Percentiles rank a stretch among this genome's conserved stretches.
phyloP scores from a whole-genome alignment of 768 basidiomycete species.

The Tephrocybe rancida region DNA sequence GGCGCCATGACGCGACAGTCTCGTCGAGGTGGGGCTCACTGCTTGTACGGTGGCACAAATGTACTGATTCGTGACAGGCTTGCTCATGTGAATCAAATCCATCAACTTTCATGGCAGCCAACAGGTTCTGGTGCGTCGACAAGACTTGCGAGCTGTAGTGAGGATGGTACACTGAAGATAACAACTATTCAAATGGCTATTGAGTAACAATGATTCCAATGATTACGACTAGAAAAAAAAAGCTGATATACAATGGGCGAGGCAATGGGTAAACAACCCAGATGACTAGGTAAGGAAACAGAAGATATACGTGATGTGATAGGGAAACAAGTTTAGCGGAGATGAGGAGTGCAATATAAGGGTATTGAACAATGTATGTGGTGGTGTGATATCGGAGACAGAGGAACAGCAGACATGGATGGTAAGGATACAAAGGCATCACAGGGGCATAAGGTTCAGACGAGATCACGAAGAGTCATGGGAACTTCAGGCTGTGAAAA shows the following conservation, averaged over 20 bases:
- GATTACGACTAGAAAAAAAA: conserved; percentile 37
- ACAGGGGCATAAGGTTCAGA: conserved; percentile 56
- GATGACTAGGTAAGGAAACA: conserved; percentile 20
- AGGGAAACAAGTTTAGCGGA: conserved; percentile 61
- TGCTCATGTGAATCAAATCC: conserved; percentile 78
- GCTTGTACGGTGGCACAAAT: not conserved
- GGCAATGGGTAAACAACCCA: conserved; percentile 43
- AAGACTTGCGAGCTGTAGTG: conserved; percentile 85
- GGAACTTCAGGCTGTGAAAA: conserved; percentile 82
- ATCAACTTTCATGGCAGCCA: conserved; percentile 82
- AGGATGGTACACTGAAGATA: conserved; percentile 90
- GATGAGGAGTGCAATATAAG: conserved; percentile 52
- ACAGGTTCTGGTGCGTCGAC: conserved; percentile 28
- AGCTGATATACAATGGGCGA: conserved; percentile 73
- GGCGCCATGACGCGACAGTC: conserved; percentile 49
- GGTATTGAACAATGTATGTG: conserved; percentile 71
- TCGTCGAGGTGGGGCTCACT: conserved; percentile 47
- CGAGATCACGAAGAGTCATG: conserved; percentile 85
- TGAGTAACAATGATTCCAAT: conserved; percentile 48
- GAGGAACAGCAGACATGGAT: conserved; percentile 31
- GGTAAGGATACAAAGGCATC: conserved; percentile 84
- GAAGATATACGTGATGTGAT: conserved; percentile 44
- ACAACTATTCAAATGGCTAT: conserved; percentile 57
- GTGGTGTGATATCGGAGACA: conserved; percentile 46
- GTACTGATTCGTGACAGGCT: conserved; percentile 40